Evolutionary conservation across 257 asterid genomes (phyloP).

Genomic region (Ehretia macrophylla): DNA sequence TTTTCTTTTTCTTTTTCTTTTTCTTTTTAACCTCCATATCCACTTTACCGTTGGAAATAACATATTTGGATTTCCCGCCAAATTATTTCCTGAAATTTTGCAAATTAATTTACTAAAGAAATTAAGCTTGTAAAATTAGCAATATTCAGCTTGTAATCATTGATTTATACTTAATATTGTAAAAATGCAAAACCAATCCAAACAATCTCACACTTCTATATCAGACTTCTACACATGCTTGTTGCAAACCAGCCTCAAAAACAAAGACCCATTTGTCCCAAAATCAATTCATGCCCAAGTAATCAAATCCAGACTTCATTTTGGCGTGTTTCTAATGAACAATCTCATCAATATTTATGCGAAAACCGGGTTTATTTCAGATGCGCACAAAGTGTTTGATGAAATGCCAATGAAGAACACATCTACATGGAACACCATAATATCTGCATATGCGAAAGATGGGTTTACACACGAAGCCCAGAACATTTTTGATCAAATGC

Average conservation of each 20-base stretch:
- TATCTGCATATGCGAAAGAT: slow-evolving; percentile 68
- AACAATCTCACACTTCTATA: slow-evolving; percentile 15
- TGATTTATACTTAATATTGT: neutral
- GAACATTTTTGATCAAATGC: slow-evolving; percentile 41
- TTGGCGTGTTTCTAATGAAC: slow-evolving; percentile 38
- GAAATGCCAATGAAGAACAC: slow-evolving; percentile 60
- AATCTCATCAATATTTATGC: slow-evolving; percentile 61
- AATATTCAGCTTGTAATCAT: too few relatives aligned
- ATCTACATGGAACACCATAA: slow-evolving; percentile 69
- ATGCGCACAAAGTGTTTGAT: slow-evolving; percentile 62
- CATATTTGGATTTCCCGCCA: too few relatives aligned
- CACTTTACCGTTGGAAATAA: too few relatives aligned
- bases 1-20: too few relatives aligned
- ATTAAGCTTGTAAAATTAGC: too few relatives aligned
- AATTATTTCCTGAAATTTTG: too few relatives aligned
- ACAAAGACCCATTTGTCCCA: slow-evolving; percentile 29
- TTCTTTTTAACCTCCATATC: too few relatives aligned
- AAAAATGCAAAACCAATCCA: neutral
- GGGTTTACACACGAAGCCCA: slow-evolving; percentile 54
- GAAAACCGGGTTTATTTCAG: slow-evolving; percentile 39
- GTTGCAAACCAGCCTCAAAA: slow-evolving; percentile 60
- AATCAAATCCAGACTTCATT: slow-evolving; percentile 49
- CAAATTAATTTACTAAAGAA: too few relatives aligned
- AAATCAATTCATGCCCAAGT: slow-evolving; percentile 51
- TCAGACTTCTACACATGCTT: slow-evolving; percentile 44